Evolutionary conservation across 495 filamentous ascomycete species (phyloP).

Genomic region (Daldinia concentrica): DNA sequence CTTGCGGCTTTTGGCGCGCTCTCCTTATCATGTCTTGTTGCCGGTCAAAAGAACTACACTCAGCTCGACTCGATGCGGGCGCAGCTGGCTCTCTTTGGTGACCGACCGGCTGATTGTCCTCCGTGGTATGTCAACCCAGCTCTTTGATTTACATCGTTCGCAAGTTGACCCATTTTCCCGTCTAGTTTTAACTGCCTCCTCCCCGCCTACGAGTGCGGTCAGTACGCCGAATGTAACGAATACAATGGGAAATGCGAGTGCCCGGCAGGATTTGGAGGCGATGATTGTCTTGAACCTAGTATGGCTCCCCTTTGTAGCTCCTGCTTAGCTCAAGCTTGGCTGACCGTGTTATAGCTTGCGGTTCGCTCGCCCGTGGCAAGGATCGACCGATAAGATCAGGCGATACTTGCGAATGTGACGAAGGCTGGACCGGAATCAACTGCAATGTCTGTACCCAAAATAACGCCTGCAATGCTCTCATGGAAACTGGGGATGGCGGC

Average conservation of each 20-base stretch:
- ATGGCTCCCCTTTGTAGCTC: conserved; percentile 37
- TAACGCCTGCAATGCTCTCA: conserved; percentile 83
- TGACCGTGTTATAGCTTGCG: conserved; percentile 69
- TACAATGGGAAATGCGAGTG: conserved; percentile 92
- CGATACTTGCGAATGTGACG: conserved; percentile 82
- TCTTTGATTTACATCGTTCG: background rate
- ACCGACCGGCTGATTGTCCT: conserved; percentile 67
- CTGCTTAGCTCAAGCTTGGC: conserved; percentile 10
- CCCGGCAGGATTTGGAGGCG: conserved; percentile 89
- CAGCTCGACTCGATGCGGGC: conserved; percentile 61
- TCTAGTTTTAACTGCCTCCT: conserved; percentile 97
- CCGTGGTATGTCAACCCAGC: conserved; percentile 61
- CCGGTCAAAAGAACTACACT: conserved; percentile 56
- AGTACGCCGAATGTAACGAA: conserved; percentile 85
- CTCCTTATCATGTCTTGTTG: conserved; percentile 53
- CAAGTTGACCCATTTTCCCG: conserved; percentile 28
- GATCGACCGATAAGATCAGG: conserved; percentile 75
- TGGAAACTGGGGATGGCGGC: conserved; percentile 78
- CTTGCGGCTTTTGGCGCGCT: conserved; percentile 49
- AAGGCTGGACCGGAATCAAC: conserved; percentile 98
- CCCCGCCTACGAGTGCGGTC: conserved; percentile 86
- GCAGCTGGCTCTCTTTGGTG: conserved; percentile 60
- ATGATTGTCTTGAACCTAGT: conserved; percentile 86
- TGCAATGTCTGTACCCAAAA: conserved; percentile 94
- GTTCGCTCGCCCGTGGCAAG: conserved; percentile 80